Evolutionary conservation across 83 land plant genomes (phyloP), one percentile per base, ranked within the genome.

Genomic region (Thuja plicata): DNA sequence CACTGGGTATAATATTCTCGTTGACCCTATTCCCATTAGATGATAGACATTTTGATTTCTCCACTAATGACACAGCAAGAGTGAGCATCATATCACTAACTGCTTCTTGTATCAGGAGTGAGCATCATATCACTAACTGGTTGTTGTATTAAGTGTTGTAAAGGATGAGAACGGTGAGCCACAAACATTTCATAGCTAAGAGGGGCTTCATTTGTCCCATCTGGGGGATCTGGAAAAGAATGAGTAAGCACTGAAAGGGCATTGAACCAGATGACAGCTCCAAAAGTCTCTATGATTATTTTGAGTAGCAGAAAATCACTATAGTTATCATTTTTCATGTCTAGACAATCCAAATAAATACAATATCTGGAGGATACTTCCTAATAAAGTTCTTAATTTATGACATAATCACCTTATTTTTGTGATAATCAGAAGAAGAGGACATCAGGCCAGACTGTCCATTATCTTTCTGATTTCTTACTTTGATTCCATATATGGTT

Each of bases 391-490:
- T 88, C 84, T 91, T 95, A 2, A 95, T 89, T 40, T 92, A 88
- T 38, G 73, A 89, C 92, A 95, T 7, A 80, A 96, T 89, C 79
- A 89, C 92, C 87, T 86, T 92, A 88, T 96, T 83, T 43, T 88
- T 89, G 19, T 89, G 92, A 27, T 88, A 60, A 88, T 86, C 93
- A 48, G 81, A 55, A 19, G 74, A 5, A 8, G 91, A 87, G 45
- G 93, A 92, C 41, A 86, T 86, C 10, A 95, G 89, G 66, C 96
- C 97, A 95, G 96, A 45, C 94, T 96, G 76, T 96, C 97, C 90
- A 95, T 94, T 27, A 96, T 30, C 43, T 43, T 43, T 43, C 45
- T 43, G 45, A 43, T 43, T 43, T 5, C 89, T 90, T 15, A 94
- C 78, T 85, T 92, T 94, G 35, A 94, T 90, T 7, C 96, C 94